A percentile compares a stretch with the other conserved stretches of the same genome.
phyloP scores from a whole-genome alignment of 306 rosid genomes.

The Calophaca sinica region DNA sequence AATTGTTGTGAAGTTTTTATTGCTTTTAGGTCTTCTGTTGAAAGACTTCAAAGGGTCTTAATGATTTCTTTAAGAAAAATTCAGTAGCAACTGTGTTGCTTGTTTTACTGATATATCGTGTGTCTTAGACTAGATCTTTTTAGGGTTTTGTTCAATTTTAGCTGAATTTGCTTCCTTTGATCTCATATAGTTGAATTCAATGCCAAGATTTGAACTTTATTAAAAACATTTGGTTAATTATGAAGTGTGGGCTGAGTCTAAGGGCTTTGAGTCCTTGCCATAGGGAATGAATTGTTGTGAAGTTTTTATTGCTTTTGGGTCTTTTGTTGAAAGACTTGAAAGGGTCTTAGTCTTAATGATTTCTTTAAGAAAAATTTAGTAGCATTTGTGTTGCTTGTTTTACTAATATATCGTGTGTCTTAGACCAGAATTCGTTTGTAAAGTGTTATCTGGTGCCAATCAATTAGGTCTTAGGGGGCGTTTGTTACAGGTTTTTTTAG shows the following conservation, averaged over 20 bases:
- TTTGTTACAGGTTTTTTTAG: no score
- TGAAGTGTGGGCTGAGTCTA: not conserved
- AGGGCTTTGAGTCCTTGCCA: not conserved
- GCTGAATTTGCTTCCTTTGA: conserved; percentile 24
- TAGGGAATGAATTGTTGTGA: not conserved
- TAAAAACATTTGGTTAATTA: not conserved
- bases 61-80: no score
- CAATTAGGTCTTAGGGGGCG: not conserved
- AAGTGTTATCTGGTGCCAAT: not conserved
- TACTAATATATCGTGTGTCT: not conserved
- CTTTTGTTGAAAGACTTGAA: not conserved
- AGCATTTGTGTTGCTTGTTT: not conserved
- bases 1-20: conserved; percentile 15
- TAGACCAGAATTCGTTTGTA: not conserved
- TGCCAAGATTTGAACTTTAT: not conserved
- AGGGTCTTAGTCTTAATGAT: no score
- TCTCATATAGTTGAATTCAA: conserved; percentile 32
- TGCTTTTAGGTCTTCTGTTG: conserved; percentile 5
- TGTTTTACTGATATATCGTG: not conserved
- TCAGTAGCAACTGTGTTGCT: not conserved
- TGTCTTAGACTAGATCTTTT: not conserved
- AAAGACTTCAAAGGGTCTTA: not conserved
- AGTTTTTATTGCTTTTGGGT: conserved; percentile 26
- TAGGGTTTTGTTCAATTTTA: not conserved
- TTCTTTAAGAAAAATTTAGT: no score